Conservation (phyloP, 805 yeast species). For the Crinitomyces ghanaensis region DNA sequence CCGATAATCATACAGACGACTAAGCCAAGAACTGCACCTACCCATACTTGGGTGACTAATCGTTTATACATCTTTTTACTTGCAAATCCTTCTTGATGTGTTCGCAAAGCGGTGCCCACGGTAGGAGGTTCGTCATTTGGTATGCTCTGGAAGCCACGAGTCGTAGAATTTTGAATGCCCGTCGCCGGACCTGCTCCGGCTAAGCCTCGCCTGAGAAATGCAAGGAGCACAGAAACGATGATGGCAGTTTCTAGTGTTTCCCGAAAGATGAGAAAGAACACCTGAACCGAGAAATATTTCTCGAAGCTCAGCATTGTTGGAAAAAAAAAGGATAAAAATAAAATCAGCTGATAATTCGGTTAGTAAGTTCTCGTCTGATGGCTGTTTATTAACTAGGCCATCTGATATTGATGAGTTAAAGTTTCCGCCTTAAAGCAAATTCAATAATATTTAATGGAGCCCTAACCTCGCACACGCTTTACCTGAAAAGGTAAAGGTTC, state of each 20-base stretch:
- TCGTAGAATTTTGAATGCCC: neutral
- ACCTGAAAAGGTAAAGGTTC: no score
- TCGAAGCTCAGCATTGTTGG: no score
- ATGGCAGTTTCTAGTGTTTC: slow-evolving; percentile 83
- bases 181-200: no score
- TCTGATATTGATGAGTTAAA: no score
- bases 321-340: neutral
- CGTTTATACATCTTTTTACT: slow-evolving; percentile 27
- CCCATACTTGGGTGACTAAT: slow-evolving; percentile 62
- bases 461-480: no score
- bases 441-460: no score
- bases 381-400: no score
- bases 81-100: slow-evolving; percentile 10
- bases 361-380: neutral
- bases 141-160: slow-evolving; percentile 19
- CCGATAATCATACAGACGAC: slow-evolving; percentile 63
- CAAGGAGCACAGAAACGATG: slow-evolving; percentile 74
- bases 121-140: slow-evolving; percentile 17
- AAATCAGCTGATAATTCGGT: neutral
- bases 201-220: slow-evolving; percentile 75
- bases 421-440: no score
- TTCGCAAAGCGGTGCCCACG: no score
- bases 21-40: slow-evolving; percentile 68
- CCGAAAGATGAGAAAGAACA: slow-evolving; percentile 83
- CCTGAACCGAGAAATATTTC: slow-evolving; percentile 49